These are phyloP conservation scores for Rachicladosporium sp. DNA, from an alignment of 2,329 filamentous ascomycete species.

Conservation along the genomic window DNA sequence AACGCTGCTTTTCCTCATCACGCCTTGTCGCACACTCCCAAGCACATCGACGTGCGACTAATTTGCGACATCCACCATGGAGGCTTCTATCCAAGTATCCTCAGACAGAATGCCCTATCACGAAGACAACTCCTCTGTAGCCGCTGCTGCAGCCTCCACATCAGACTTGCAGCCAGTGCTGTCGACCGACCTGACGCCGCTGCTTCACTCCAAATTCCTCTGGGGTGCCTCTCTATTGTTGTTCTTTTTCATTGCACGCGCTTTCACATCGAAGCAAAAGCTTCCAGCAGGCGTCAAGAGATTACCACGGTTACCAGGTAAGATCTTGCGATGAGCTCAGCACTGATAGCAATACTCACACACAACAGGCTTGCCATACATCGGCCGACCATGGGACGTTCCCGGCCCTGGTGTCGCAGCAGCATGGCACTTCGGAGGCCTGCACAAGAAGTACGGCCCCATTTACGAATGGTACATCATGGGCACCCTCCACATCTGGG, in stretches of 20 bases:
- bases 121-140: no score
- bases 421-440: slow-evolving; percentile 22
- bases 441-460: slow-evolving; percentile 23
- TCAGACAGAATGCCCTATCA: no score
- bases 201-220: slow-evolving; percentile 5
- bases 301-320: slow-evolving; percentile 14
- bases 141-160: no score
- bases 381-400: slow-evolving; percentile 23
- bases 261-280: slow-evolving; percentile 8
- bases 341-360: not conserved
- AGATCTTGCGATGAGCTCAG: not conserved
- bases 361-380: slow-evolving; percentile 18
- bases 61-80: no score
- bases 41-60: no score
- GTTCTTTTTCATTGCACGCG: slow-evolving; percentile 6
- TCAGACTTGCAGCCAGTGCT: not conserved
- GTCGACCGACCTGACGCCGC: not conserved
- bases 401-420: slow-evolving; percentile 21
- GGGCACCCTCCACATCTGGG: slow-evolving; percentile 22
- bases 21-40: no score
- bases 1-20: no score
- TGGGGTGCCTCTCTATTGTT: slow-evolving; percentile 7
- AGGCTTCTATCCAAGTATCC: no score
- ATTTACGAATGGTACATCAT: slow-evolving; percentile 24
- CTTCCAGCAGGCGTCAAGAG: slow-evolving; percentile 14